Percentiles rank a stretch among this genome's conserved stretches.
phyloP scores from a whole-genome alignment of 495 filamentous ascomycete genomes.

The Aspergillus funiculosus region DNA sequence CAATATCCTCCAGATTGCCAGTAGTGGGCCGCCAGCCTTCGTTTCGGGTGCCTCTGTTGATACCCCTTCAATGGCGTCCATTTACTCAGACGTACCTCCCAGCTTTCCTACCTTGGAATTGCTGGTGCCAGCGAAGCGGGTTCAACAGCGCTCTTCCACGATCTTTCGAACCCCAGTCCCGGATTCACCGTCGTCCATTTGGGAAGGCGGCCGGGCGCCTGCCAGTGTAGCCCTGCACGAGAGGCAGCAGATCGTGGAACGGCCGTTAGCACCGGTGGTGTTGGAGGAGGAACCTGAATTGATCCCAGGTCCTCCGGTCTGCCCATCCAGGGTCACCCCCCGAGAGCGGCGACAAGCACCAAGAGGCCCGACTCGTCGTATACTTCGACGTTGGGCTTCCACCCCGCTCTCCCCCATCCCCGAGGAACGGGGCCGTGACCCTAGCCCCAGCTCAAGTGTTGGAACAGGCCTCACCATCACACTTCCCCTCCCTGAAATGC shows the following conservation, averaged over 20 bases:
- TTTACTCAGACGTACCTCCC: slow-evolving; percentile 3
- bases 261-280: slow-evolving; percentile 13
- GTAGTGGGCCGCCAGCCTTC: not conserved
- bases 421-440: slow-evolving; percentile 6
- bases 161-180: slow-evolving; percentile 1
- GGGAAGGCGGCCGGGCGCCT: slow-evolving; percentile 1
- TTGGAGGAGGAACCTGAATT: slow-evolving; percentile 12
- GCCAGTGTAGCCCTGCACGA: not conserved
- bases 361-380: not conserved
- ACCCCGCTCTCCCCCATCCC: slow-evolving; percentile 14
- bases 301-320: slow-evolving; percentile 9
- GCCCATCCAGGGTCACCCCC: slow-evolving; percentile 5
- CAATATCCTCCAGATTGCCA: not conserved
- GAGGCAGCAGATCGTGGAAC: slow-evolving; percentile 6
- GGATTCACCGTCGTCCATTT: slow-evolving; percentile 8
- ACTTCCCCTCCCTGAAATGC: not conserved
- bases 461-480: not conserved
- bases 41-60: slow-evolving; percentile 8
- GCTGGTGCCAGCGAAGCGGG: not conserved
- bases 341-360: not conserved
- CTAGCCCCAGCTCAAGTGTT: slow-evolving; percentile 10
- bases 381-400: not conserved
- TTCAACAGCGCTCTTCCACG: slow-evolving; percentile 8
- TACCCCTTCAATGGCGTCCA: not conserved
- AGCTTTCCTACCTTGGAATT: not conserved